Percentiles rank a stretch among this genome's conserved stretches.
These are phyloP conservation scores for Chenopodium album DNA, from an alignment of 148 eudicot genomes.

Conservation along the genomic window DNA sequence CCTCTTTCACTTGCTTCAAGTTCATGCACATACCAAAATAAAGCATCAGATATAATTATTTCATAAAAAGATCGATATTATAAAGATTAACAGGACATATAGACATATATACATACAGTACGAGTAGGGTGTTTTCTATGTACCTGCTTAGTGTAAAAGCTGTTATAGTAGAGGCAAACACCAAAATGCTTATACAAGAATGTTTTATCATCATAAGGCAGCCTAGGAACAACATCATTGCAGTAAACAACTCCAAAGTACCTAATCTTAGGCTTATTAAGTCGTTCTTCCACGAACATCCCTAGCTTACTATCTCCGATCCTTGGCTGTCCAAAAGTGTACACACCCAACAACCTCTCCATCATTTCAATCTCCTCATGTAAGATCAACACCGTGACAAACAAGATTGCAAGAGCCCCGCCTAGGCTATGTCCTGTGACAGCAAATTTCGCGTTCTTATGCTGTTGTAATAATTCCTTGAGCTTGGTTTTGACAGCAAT, in stretches of 20 bases:
- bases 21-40: neutral
- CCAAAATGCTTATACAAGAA: conserved; percentile 78
- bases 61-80: neutral
- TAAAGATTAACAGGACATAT: no score
- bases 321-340: conserved; percentile 85
- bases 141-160: conserved; percentile 61
- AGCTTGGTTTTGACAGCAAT: conserved; percentile 44
- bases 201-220: conserved; percentile 54
- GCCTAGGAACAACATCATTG: conserved; percentile 69
- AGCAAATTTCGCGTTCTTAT: conserved; percentile 44
- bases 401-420: conserved; percentile 67
- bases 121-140: neutral
- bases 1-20: conserved; percentile 56
- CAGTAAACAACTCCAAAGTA: conserved; percentile 67
- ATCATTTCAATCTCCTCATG: conserved; percentile 46
- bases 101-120: no score
- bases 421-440: conserved; percentile 88
- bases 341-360: conserved; percentile 47
- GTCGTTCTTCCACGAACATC: conserved; percentile 34
- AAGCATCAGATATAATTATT: neutral
- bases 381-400: conserved; percentile 46
- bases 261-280: conserved; percentile 25
- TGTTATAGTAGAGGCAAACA: conserved; percentile 55
- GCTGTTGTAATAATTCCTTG: conserved; percentile 27
- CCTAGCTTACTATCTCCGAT: conserved; percentile 58